phyloP scores from a whole-genome alignment of 1,139 yeast genomes.

The Chernovozyma sophiae-reginae region DNA sequence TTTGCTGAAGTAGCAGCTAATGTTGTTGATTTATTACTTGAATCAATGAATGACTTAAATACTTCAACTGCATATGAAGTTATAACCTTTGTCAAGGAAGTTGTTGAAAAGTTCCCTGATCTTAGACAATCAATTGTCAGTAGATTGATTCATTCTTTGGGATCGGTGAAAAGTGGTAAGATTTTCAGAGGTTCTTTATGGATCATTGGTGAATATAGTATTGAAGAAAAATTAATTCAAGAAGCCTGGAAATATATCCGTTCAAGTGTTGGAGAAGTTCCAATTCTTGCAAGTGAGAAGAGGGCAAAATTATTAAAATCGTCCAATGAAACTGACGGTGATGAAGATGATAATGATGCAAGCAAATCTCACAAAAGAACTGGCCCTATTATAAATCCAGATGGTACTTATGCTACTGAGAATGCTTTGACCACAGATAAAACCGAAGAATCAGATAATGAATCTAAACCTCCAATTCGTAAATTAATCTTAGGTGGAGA shows the following conservation, averaged over 20 bases:
- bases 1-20: slow-evolving; percentile 89
- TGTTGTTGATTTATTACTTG: slow-evolving; percentile 85
- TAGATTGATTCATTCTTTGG: slow-evolving; percentile 62
- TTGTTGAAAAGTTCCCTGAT: slow-evolving; percentile 86
- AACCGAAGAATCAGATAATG: slow-evolving; percentile 26
- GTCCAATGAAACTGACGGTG: slow-evolving; percentile 26
- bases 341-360: slow-evolving; percentile 19
- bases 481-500: slow-evolving; percentile 82
- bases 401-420: slow-evolving; percentile 98
- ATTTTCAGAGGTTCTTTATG: slow-evolving; percentile 93
- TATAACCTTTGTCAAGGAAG: slow-evolving; percentile 85
- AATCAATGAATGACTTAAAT: slow-evolving; percentile 79
- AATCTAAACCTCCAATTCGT: slow-evolving; percentile 69
- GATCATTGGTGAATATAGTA: slow-evolving; percentile 91
- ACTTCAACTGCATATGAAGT: slow-evolving; percentile 88
- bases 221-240: slow-evolving; percentile 69
- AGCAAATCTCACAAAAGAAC: slow-evolving; percentile 27
- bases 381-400: slow-evolving; percentile 88
- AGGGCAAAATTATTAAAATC: slow-evolving; percentile 37
- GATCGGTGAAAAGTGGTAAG: slow-evolving; percentile 75
- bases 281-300: slow-evolving; percentile 75
- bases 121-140: slow-evolving; percentile 64
- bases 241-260: slow-evolving; percentile 87
- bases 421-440: slow-evolving; percentile 64
- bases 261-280: slow-evolving; percentile 83